Evolutionary conservation across 2,329 filamentous ascomycete genomes (phyloP), one percentile per base, ranked within the genome.

Genomic region (Periconia digitata): DNA sequence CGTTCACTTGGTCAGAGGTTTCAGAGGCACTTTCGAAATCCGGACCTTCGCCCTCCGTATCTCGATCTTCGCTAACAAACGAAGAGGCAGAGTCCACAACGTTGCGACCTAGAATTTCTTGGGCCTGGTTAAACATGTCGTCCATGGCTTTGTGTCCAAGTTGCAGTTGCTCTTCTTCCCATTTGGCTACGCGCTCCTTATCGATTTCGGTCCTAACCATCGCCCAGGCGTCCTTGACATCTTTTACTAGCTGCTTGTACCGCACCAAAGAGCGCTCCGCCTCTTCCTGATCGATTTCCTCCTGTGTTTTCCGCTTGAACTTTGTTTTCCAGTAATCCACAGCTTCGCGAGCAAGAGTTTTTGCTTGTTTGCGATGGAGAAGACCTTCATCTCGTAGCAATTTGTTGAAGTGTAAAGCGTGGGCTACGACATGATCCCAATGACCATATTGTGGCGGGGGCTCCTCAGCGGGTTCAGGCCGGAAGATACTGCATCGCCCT

Each of bases 401-500:
- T 60, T 85, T 88, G 40, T 89, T 85, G 59, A 97, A 92, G 59
- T 92, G 87, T 12, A 86, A 66, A 49, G 88, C 86, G 52, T 95
- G 92, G 40, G 86, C 85, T 39, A 88, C 78, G 44, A 97, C 79
- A 66, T 97, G 89, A 63, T 97, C 92, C 64, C 84, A 82, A 58
- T 95, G 91, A n/a, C 87, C 85, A 77, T 90, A 97, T 62, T 94
- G 90, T 44, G 82, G 80, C 0, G 84, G 82, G 0, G 89, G 89
- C 60, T 95, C 88, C 47, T 89, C 85, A 50, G 81, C 79, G 12
- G 84, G 77, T 54, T 94, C 89, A 0, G 89, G 88, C 16, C 85
- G 79, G 59, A 89, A 94, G 20, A 86, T 74, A 2, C 85, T 86
- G 65, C 89, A 92, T 50, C 80, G 79, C 50, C 85, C 83, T 45